Percentiles rank a stretch among this genome's conserved stretches.
phyloP scores from a whole-genome alignment of 176 grass and related monocot species.

The Avena eriantha region DNA sequence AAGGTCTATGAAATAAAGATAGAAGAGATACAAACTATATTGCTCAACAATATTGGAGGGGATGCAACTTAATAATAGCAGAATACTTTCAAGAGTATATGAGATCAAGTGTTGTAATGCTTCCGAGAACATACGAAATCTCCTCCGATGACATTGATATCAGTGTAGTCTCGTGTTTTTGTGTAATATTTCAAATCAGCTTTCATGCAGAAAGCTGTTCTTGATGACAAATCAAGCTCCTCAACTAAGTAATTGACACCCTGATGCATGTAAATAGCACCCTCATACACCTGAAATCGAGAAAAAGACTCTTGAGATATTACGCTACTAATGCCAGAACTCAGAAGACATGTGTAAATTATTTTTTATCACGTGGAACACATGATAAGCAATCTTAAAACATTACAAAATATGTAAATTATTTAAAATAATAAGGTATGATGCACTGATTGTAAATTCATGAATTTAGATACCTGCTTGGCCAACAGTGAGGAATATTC shows the following conservation, averaged over 20 bases:
- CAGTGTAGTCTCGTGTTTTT: slow-evolving; percentile 91
- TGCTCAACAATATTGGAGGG: slow-evolving; percentile 21
- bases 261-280: slow-evolving; percentile 97
- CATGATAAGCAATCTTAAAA: too few species aligned
- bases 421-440: background rate
- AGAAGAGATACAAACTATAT: background rate
- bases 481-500: background rate
- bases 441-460: background rate
- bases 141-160: slow-evolving; percentile 75
- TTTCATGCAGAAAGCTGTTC: slow-evolving; percentile 82
- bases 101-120: slow-evolving; percentile 24
- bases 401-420: background rate
- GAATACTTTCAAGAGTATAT: background rate
- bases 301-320: slow-evolving; percentile 37
- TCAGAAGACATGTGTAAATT: slow-evolving; percentile 8
- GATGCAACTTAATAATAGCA: slow-evolving; percentile 31
- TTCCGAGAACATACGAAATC: slow-evolving; percentile 70
- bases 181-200: slow-evolving; percentile 98
- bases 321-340: slow-evolving; percentile 10
- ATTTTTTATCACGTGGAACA: too few species aligned
- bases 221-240: slow-evolving; percentile 67
- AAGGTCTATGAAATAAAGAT: background rate
- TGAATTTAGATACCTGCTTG: slow-evolving; percentile 29
- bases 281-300: slow-evolving; percentile 82
- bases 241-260: slow-evolving; percentile 87